phyloP scores from a whole-genome alignment of 1,139 yeast genomes.

The Pneumocystis sp. region DNA sequence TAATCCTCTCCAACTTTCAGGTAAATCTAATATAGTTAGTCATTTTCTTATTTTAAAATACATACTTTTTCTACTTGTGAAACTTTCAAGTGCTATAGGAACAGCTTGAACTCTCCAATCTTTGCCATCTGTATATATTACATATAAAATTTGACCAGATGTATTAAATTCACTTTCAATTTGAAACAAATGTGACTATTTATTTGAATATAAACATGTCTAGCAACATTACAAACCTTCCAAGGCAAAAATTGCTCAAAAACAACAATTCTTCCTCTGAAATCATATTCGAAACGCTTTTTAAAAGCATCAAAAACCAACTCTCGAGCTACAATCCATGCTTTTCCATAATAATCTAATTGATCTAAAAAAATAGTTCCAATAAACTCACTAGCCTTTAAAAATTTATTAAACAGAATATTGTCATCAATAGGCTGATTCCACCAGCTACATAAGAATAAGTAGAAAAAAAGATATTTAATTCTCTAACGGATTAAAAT shows the following conservation, averaged over 20 bases:
- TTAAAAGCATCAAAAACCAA: slow-evolving; percentile 58
- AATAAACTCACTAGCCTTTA: slow-evolving; percentile 62
- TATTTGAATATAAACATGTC: background rate
- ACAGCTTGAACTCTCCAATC: slow-evolving; percentile 91
- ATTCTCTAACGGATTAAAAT: slow-evolving; percentile 78
- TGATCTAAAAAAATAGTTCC: slow-evolving; percentile 61
- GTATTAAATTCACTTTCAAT: slow-evolving; percentile 48
- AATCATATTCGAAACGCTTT: slow-evolving; percentile 22
- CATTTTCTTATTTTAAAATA: background rate
- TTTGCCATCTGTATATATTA: slow-evolving; percentile 57
- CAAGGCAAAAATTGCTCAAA: slow-evolving; percentile 72
- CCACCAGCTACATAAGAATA: slow-evolving; percentile 17
- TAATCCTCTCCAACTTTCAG: slow-evolving; percentile 84
- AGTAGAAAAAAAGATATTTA: slow-evolving; percentile 22
- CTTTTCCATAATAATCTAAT: slow-evolving; percentile 57
- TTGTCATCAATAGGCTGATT: slow-evolving; percentile 36
- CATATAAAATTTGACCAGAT: slow-evolving; percentile 53
- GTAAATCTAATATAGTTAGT: slow-evolving; percentile 28
- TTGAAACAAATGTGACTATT: slow-evolving; percentile 36
- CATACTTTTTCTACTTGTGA: slow-evolving; percentile 53
- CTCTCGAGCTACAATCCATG: slow-evolving; percentile 84
- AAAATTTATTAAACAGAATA: slow-evolving; percentile 51
- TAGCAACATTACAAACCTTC: slow-evolving; percentile 47
- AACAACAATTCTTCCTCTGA: slow-evolving; percentile 56
- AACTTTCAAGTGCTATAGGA: slow-evolving; percentile 49